Percentiles rank a stretch among this genome's conserved stretches.
These are phyloP conservation scores for Cystobasidium tubakii DNA, from an alignment of 768 basidiomycete genomes.

Conservation along the genomic window DNA sequence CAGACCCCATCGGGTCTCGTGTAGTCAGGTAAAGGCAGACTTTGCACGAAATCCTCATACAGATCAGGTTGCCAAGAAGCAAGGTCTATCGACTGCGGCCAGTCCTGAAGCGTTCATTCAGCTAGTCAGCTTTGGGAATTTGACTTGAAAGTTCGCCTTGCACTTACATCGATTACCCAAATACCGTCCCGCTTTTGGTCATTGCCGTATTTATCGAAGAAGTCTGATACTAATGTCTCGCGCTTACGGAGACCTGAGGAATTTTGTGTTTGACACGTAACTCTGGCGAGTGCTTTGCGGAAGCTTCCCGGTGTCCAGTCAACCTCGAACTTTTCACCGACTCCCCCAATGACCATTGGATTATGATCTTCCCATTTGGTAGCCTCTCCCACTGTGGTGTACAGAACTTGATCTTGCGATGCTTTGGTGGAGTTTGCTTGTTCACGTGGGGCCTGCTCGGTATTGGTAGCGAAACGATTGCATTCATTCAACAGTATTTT, in stretches of 20 bases:
- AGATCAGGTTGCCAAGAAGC: conserved; percentile 73
- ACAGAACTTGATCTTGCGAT: not conserved
- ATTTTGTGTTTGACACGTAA: conserved; percentile 68
- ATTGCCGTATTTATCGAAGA: conserved; percentile 71
- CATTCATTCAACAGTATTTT: not conserved
- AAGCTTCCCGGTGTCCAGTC: conserved; percentile 82
- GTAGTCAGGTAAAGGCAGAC: conserved; percentile 80
- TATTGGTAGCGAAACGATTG: not conserved
- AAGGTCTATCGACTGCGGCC: conserved; percentile 85
- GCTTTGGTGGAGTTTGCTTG: not conserved
- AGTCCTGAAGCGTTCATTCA: conserved; percentile 78
- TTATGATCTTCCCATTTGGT: conserved; percentile 62
- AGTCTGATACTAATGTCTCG: conserved; percentile 64
- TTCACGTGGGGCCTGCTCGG: not conserved
- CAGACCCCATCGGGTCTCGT: conserved; percentile 82
- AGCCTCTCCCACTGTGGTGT: conserved; percentile 54
- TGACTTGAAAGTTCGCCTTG: no score
- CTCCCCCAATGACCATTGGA: conserved; percentile 69
- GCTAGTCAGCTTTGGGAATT: no score
- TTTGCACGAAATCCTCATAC: conserved; percentile 73
- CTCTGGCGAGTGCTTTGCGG: conserved; percentile 60
- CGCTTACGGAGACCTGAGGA: conserved; percentile 68
- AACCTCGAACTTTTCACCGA: conserved; percentile 60
- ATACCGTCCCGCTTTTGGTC: conserved; percentile 56
- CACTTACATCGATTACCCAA: conserved; percentile 68